These are phyloP conservation scores for Apiospora phragmitis DNA, from an alignment of 2,329 filamentous ascomycete species.

Conservation along the genomic window DNA sequence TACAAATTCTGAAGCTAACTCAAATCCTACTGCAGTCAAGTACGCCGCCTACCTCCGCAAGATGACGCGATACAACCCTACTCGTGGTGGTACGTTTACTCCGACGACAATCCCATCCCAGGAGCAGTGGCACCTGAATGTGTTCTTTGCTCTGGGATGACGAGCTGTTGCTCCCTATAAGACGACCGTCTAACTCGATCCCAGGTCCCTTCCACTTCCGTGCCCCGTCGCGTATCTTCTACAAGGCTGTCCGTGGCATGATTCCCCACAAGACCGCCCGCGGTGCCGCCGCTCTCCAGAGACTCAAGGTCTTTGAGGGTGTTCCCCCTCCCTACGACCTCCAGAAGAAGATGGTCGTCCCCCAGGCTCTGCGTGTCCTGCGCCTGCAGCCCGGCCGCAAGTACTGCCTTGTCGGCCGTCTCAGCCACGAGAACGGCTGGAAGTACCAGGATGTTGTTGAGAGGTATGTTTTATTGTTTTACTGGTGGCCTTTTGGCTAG, in stretches of 20 bases:
- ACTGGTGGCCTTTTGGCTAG: constrained; percentile 10
- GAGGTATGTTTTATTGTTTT: constrained; percentile 72
- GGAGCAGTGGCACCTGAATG: too few relatives aligned
- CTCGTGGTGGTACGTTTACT: constrained; percentile 96
- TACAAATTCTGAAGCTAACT: constrained; percentile 26
- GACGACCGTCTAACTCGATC: too few relatives aligned
- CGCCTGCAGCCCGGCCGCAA: constrained; percentile 98
- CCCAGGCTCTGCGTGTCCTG: constrained; percentile 95
- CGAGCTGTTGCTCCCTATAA: too few relatives aligned
- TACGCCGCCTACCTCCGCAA: constrained; percentile 99
- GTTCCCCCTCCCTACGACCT: constrained; percentile 98
- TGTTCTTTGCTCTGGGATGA: too few relatives aligned
- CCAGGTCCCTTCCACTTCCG: constrained; percentile 99
- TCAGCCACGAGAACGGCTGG: constrained; percentile 99
- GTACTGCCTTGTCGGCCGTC: constrained; percentile 98
- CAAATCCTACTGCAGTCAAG: constrained; percentile 80
- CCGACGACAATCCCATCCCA: too few relatives aligned
- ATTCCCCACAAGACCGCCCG: constrained; percentile 99
- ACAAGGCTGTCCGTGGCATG: constrained; percentile 99
- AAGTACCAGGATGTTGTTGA: constrained; percentile 99
- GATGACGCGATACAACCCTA: constrained; percentile 99
- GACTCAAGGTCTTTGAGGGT: constrained; percentile 99
- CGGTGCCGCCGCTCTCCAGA: constrained; percentile 93
- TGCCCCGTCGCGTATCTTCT: constrained; percentile 98
- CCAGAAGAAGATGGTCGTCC: constrained; percentile 99